Conservation (phyloP, 2,329 filamentous ascomycete species). For the Magnaporthiopsis incrustans region DNA sequence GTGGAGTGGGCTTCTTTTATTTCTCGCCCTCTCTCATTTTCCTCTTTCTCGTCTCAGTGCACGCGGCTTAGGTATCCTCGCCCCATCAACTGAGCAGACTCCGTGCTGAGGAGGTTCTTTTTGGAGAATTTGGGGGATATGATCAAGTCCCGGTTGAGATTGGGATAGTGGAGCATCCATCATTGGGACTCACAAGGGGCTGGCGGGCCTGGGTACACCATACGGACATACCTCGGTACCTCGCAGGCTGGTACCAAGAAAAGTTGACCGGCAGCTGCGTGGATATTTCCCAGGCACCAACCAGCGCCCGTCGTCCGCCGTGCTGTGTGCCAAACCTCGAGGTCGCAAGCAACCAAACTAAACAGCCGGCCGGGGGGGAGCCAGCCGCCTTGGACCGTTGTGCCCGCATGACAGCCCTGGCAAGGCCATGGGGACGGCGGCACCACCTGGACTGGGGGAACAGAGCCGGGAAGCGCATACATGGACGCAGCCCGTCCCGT, state of each 20-base stretch:
- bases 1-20: too few species aligned
- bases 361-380: background rate
- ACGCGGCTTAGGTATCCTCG: background rate
- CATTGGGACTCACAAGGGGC: too few species aligned
- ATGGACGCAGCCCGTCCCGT: too few species aligned
- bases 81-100: background rate
- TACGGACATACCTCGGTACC: background rate
- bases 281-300: background rate
- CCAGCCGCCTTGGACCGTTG: background rate
- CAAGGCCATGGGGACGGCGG: too few species aligned
- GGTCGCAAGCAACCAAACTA: background rate
- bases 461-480: background rate
- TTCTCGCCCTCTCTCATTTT: too few species aligned
- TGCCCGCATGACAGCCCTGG: background rate
- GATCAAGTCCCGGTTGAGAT: background rate
- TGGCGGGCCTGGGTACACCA: too few species aligned
- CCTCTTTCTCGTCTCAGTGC: background rate
- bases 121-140: background rate
- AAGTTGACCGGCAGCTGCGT: background rate
- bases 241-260: background rate
- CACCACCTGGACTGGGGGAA: background rate
- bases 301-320: background rate
- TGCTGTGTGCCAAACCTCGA: background rate
- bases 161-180: background rate
- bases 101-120: background rate